Evolutionary conservation across 148 eudicot genomes (phyloP), one percentile per base, ranked within the genome.

Genomic region (Mesembryanthemum crystallinum): DNA sequence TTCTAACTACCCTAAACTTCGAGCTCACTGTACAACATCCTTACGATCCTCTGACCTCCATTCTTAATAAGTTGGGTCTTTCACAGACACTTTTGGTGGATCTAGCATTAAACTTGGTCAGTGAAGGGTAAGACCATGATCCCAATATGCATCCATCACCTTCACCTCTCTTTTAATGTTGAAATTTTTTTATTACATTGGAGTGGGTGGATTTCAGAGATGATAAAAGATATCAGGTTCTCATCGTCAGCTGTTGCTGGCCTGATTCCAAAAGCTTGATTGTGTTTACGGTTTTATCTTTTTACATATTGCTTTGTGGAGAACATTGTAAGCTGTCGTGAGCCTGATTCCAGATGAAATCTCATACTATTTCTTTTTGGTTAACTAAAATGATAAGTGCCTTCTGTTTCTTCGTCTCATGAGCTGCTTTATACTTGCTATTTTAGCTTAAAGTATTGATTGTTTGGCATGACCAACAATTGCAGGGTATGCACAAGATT

Each of bases 11-110:
- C 49, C 83, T 96, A 23, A 86, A 92, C 80, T 96, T 96, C 77
- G 99, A 96, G 88, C 89, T 96, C 69, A 86, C 69, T 65, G 98
- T 96, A 78, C 92, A 92, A 67, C 99, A 96, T 85, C 99, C 99
- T 64, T 96, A 87, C 81, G 93, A 82, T 78, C 85, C 97, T 74
- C 86, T 96, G 70, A 87, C 93, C 54, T 87, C 98, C 71, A 88
- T 87, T 62, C 91, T 96, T 77, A 81, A 88, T 75, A 96, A 96
- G 69, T 76, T 96, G 74, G 99, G 99, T 45, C 88, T 87, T 89
- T 88, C 95, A 71, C 89, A 92, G 74, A 82, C 93, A 37, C 81
- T 84, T 33, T 75, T 96, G 89, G 92, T 91, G 85, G 83, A 85
- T 69, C 72, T 89, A 84, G 97, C 99, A 32, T 77, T 91, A 83